Base-by-base conservation (phyloP, 805 yeast species). In the Pichia kluyveri region DNA sequence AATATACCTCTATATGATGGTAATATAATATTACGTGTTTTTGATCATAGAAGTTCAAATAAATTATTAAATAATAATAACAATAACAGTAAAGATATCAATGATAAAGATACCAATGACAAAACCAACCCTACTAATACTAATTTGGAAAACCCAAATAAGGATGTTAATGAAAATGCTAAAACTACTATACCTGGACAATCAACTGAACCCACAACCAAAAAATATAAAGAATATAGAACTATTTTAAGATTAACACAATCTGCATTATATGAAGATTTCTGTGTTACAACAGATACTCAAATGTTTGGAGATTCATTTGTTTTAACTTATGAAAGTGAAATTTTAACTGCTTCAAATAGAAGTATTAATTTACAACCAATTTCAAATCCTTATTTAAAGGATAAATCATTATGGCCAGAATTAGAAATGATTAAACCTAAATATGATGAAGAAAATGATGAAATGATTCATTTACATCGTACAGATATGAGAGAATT, bases 1-100 rank as follows among this genome's bases (percentile, higher is more conserved):
- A 84, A 90, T 18, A 78, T 90, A 34, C 78, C 79, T 51, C 77
- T 88, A 46, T 91, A 87, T 62, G 97, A 93, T 60, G 97, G 97
- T 0, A 86, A 95, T 62, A 69, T 91, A 38, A 86, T 91, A 15
- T 65, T 91, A 43, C 87, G 87, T 60, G 83, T 91, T n/a, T 79
- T 77, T 54, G 99, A 91, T 64, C 96, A 90, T 62, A 70, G 97
- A 26, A 72, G 76, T 50, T 9, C 39, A 7, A 37, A 37, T 17
- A 8, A 37, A 18, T 17, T 17, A 19, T 14, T 17, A 37, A 37
- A 37, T 17, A 37, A 37, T 37, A 18, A 12, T 34, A 23, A 23
- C 5, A 5, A 23, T 23, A 19, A 5, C 26, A 23, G 26, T 23
- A 23, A 23, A 23, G 26, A 23, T 23, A 23, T 23, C 26, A 23